A percentile compares a stretch with the other conserved stretches of the same genome.
phyloP scores from a whole-genome alignment of 192 early-diverging fungal species.

The Backusella luteola region DNA sequence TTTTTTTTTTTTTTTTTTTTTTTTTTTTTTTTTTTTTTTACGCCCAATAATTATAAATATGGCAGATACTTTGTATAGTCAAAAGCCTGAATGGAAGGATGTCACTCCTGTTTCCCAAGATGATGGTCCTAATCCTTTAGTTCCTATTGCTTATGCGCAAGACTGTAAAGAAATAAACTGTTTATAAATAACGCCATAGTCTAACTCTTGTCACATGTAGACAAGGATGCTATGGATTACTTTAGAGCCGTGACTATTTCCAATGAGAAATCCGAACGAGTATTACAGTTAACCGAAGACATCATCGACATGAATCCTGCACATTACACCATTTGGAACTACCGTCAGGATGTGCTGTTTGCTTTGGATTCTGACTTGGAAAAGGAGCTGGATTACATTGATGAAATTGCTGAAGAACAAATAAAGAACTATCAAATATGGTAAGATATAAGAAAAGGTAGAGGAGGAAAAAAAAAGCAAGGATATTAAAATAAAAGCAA shows the following conservation, averaged over 20 bases:
- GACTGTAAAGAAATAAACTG: conserved; percentile 58
- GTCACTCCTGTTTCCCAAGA: conserved; percentile 71
- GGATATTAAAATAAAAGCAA: not conserved
- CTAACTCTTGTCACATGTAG: conserved; percentile 30
- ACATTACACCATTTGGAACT: conserved; percentile 96
- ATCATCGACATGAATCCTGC: conserved; percentile 87
- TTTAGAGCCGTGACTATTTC: conserved; percentile 74
- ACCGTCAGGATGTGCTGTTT: conserved; percentile 79
- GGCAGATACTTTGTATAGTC: conserved; percentile 18
- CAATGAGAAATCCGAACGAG: conserved; percentile 79
- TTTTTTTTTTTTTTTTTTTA: not conserved
- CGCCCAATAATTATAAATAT: not conserved
- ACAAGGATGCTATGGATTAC: conserved; percentile 80
- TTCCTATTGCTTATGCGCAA: conserved; percentile 73
- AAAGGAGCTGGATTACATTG: conserved; percentile 77
- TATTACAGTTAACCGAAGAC: conserved; percentile 73
- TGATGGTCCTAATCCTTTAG: conserved; percentile 78
- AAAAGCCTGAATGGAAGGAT: conserved; percentile 58
- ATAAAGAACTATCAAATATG: conserved; percentile 97
- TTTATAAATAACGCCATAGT: not conserved
- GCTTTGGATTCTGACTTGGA: conserved; percentile 63
- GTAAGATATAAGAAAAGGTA: conserved; percentile 39
- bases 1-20: too few relatives aligned
- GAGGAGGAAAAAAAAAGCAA: not conserved
- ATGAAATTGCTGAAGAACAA: conserved; percentile 65